Evolutionary conservation across 2,329 filamentous ascomycete species (phyloP), one percentile per base, ranked within the genome.

Genomic region (Plenodomus lindquistii): DNA sequence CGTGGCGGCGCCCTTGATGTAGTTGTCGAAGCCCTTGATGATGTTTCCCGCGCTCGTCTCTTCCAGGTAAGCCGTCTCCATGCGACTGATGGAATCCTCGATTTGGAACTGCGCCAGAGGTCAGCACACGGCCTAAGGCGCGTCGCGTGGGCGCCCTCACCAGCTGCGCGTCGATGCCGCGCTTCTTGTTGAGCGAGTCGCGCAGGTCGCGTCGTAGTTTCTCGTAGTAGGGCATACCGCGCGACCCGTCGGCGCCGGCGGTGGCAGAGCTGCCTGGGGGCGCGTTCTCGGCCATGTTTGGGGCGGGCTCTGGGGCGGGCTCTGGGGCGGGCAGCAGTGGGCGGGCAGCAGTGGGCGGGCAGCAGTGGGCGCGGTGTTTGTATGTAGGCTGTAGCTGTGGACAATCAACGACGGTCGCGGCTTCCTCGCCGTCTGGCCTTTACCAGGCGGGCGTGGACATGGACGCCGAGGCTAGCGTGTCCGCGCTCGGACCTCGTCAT

Each of bases 21-120:
- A 99, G 70, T 91, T 95, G 73, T 99, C 94, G 73, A 99, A 99
- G 18, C 94, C 94, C 40, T 89, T 91, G 71, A 99, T 93, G 69
- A 99, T 97, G 76, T 99, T 99, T 37, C 94, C 94, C 17, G 83
- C 83, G 62, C 81, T 85, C 13, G 86, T 87, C 65, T 91, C 91
- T 72, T 97, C 93, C 42, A 99, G 85, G 72, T 99, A 99, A 16
- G 86, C 82, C 48, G 86, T 85, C 73, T 99, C 94, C 65, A 90
- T 87, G 56, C 87, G 85, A 68, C 83, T 85, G 63, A 99, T 97
- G 57, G 83, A 82, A 41, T 96, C 89, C 77, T 99, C 94, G 49
- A 86, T 73, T 60, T 76, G 71, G 42, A 78, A 73, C 83, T 86
- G 56, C 44, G 49, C 35, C 19, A 24, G 40, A 42, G 37, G 49